phyloP scores from a whole-genome alignment of 345 rosid genomes.

The Populus simonii region DNA sequence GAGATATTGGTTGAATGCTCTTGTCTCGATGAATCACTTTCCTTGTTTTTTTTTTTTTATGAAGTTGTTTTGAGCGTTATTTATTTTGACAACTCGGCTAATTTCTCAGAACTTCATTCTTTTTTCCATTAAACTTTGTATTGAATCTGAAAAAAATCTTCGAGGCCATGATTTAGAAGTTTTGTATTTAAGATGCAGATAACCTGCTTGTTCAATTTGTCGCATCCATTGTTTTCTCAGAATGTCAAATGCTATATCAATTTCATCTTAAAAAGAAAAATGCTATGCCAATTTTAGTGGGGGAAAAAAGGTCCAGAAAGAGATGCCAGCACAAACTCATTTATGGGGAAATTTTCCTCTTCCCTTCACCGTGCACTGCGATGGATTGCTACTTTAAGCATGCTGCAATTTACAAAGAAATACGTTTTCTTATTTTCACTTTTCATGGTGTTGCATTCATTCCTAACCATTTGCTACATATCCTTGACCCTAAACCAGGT shows the following conservation, averaged over 20 bases:
- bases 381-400: conserved; percentile 1
- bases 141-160: not conserved
- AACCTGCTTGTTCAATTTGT: not conserved
- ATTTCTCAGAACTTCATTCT: not conserved
- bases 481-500: not conserved
- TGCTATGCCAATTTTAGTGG: not conserved
- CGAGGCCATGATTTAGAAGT: not conserved
- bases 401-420: not conserved
- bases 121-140: not conserved
- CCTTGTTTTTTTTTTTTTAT: not conserved
- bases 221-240: not conserved
- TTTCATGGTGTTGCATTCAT: not conserved
- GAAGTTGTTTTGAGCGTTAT: not conserved
- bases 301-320: not conserved
- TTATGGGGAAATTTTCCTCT: not conserved
- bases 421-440: not conserved
- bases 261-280: not conserved
- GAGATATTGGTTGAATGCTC: not conserved
- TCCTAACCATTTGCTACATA: not conserved
- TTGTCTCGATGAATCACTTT: not conserved
- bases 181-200: not conserved
- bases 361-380: not conserved
- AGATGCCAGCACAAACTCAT: not conserved
- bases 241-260: not conserved
- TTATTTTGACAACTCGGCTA: not conserved